Conservation (phyloP, 371 early-diverging fungal species). For the Lichtheimia corymbifera region DNA sequence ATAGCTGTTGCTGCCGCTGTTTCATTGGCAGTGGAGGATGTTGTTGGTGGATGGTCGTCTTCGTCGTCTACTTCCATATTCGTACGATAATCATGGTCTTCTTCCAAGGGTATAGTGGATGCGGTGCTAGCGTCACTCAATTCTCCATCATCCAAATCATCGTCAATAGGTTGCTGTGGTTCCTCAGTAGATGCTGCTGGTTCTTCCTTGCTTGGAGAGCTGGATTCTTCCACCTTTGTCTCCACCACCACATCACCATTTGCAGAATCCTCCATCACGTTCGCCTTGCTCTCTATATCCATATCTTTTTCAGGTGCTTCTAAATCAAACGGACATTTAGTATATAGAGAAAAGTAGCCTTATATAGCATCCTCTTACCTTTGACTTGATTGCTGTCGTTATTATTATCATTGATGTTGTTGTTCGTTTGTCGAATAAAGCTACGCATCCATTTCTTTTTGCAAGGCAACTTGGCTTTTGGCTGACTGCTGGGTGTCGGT, state of each 20-base stretch:
- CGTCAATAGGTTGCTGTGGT: neutral
- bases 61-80: neutral
- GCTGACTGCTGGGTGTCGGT: neutral
- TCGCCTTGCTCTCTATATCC: neutral
- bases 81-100: conserved; percentile 3
- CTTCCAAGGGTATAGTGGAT: conserved; percentile 32
- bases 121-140: conserved; percentile 33
- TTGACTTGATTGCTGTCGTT: neutral
- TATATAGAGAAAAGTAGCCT: too few relatives aligned
- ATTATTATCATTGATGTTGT: neutral
- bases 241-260: too few relatives aligned
- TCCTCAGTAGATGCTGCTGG: neutral
- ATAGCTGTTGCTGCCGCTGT: neutral
- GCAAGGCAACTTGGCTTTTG: conserved; percentile 14
- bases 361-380: too few relatives aligned
- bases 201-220: neutral
- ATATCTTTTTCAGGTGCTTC: neutral
- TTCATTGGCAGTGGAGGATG: neutral
- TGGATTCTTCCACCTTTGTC: too few relatives aligned
- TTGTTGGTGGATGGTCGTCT: neutral
- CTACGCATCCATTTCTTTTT: conserved; percentile 25
- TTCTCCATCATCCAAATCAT: conserved; percentile 20
- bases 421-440: conserved; percentile 8
- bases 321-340: neutral
- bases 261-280: too few relatives aligned